These are phyloP conservation scores for Aspergillus nomiae DNA, from an alignment of 2,329 filamentous ascomycete species.

Conservation along the genomic window DNA sequence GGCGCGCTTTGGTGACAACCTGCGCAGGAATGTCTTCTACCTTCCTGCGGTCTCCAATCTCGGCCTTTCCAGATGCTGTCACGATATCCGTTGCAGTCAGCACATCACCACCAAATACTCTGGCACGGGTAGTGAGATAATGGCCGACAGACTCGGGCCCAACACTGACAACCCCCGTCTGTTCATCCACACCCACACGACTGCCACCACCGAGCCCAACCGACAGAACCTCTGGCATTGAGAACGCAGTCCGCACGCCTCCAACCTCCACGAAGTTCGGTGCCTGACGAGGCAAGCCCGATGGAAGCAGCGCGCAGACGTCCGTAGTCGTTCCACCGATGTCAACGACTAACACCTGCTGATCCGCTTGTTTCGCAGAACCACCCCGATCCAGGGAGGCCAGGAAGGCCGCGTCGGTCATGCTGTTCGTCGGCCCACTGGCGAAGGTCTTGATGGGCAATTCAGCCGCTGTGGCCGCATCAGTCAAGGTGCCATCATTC, in stretches of 20 bases:
- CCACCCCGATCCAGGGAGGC: slow-evolving; percentile 13
- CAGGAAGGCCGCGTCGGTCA: slow-evolving; percentile 52
- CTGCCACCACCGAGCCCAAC: neutral
- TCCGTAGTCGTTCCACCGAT: slow-evolving; percentile 69
- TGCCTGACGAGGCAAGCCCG: slow-evolving; percentile 56
- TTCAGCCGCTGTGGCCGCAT: slow-evolving; percentile 48
- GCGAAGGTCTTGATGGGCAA: slow-evolving; percentile 56
- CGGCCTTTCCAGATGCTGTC: slow-evolving; percentile 28
- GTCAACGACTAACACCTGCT: slow-evolving; percentile 57
- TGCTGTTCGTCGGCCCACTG: slow-evolving; percentile 56
- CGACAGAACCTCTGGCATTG: neutral
- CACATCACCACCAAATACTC: slow-evolving; percentile 59
- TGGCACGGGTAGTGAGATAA: slow-evolving; percentile 55
- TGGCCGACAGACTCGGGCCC: slow-evolving; percentile 66
- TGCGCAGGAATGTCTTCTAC: neutral
- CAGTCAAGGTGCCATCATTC: slow-evolving; percentile 55
- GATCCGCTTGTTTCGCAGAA: neutral
- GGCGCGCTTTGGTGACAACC: neutral
- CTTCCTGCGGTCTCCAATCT: neutral
- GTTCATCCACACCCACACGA: neutral
- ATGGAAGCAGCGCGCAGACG: slow-evolving; percentile 61
- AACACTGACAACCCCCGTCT: slow-evolving; percentile 41
- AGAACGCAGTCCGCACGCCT: neutral
- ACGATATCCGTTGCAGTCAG: slow-evolving; percentile 63
- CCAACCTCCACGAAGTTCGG: neutral